These are phyloP conservation scores for Malus fusca DNA, from an alignment of 306 rosid genomes.

Conservation along the genomic window DNA sequence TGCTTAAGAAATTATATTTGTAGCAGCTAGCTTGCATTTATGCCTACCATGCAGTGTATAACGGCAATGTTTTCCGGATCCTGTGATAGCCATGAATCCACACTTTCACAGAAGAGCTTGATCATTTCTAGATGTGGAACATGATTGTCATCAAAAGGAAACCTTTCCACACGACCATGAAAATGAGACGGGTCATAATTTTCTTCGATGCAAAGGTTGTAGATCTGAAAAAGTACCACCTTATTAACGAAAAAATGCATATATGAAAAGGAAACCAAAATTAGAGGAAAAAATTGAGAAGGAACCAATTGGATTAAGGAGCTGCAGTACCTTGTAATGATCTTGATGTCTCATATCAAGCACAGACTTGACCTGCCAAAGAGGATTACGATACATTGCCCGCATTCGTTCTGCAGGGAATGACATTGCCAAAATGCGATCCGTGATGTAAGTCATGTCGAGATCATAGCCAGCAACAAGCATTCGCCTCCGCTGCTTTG, in stretches of 20 bases:
- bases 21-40: neutral
- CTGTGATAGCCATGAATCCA: constrained; percentile 57
- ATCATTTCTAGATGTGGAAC: constrained; percentile 75
- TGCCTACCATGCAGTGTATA: constrained; percentile 83
- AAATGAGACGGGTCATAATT: constrained; percentile 66
- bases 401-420: constrained; percentile 91
- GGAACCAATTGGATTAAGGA: neutral
- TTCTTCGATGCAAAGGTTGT: constrained; percentile 90
- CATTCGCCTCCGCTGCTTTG: constrained; percentile 84
- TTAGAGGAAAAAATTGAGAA: neutral
- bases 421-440: constrained; percentile 79
- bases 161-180: constrained; percentile 75
- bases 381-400: constrained; percentile 88
- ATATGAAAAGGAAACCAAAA: neutral
- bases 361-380: constrained; percentile 96
- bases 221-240: constrained; percentile 43
- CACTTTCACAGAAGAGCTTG: constrained; percentile 74
- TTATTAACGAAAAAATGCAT: neutral
- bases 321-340: constrained; percentile 56
- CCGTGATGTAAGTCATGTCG: constrained; percentile 93
- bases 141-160: constrained; percentile 92
- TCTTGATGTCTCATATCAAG: constrained; percentile 77
- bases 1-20: neutral
- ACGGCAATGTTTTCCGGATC: constrained; percentile 74
- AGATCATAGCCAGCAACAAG: constrained; percentile 95